A percentile compares a stretch with the other conserved stretches of the same genome.
Conservation (phyloP, 2,329 filamentous ascomycete species). For the Xylaria sp. region DNA sequence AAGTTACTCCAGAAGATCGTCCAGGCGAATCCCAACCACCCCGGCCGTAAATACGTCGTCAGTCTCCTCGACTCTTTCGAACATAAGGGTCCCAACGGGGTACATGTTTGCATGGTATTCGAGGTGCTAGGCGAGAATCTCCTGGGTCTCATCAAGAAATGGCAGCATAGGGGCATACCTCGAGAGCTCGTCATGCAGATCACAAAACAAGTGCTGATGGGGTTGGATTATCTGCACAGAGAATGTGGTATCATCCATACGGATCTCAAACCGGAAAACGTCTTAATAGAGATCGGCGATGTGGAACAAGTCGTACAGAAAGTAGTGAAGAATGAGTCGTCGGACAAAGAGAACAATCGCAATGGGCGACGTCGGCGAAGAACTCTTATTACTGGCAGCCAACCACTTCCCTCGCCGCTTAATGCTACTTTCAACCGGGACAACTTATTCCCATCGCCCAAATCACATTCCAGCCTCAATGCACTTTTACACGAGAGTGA, state of each 20-base stretch:
- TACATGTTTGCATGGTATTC: conserved; percentile 99
- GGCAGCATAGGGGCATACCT: conserved; percentile 97
- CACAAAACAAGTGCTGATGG: conserved; percentile 95
- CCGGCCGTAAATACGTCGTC: conserved; percentile 93
- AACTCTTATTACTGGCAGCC: conserved; percentile 96
- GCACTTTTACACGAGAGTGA: conserved; percentile 85
- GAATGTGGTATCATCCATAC: conserved; percentile 99
- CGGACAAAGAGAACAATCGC: conserved; percentile 86
- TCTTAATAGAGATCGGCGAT: conserved; percentile 97
- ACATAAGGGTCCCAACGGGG: conserved; percentile 95
- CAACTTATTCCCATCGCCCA: conserved; percentile 74
- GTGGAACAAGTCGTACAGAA: conserved; percentile 98
- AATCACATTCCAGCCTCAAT: conserved; percentile 80
- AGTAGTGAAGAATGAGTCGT: conserved; percentile 83
- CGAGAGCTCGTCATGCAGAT: conserved; percentile 98
- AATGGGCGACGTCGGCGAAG: conserved; percentile 90
- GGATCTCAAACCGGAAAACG: conserved; percentile 96
- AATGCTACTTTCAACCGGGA: conserved; percentile 88
- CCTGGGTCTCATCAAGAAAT: conserved; percentile 94
- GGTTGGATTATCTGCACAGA: conserved; percentile 94
- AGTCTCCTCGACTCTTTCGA: conserved; percentile 97
- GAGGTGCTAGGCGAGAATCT: conserved; percentile 97
- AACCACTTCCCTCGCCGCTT: conserved; percentile 92
- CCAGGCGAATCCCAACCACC: conserved; percentile 92
- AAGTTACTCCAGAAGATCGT: conserved; percentile 98